A percentile compares a stretch with the other conserved stretches of the same genome.
Evolutionary conservation across 331 rosid species (phyloP).

Genomic region (Quercus phellos): DNA sequence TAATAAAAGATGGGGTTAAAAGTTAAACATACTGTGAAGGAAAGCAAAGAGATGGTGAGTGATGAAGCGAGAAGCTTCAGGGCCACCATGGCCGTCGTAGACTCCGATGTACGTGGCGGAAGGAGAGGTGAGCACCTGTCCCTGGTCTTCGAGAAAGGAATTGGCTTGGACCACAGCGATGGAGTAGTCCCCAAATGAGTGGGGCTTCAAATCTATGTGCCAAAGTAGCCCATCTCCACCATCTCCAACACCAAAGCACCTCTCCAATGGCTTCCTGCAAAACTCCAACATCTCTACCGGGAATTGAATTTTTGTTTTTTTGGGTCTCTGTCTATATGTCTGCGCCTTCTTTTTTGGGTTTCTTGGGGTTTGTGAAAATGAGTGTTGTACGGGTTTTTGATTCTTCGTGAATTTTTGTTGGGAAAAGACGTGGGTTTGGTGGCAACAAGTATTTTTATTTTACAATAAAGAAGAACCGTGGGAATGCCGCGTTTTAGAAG

Average conservation of each 20-base stretch:
- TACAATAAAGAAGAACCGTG: background rate
- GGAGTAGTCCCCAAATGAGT: constrained; percentile 63
- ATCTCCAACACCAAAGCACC: constrained; percentile 52
- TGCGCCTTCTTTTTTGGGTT: no score
- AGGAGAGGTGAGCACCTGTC: constrained; percentile 65
- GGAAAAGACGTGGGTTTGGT: background rate
- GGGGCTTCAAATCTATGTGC: constrained; percentile 56
- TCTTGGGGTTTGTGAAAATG: background rate
- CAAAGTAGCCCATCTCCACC: constrained; percentile 55
- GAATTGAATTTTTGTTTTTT: background rate
- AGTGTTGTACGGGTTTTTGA: background rate
- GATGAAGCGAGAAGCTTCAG: constrained; percentile 72
- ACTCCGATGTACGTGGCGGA: constrained; percentile 64
- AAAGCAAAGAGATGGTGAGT: constrained; percentile 50
- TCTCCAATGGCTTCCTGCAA: constrained; percentile 46
- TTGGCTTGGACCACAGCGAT: constrained; percentile 83
- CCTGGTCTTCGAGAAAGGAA: constrained; percentile 68
- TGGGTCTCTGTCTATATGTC: background rate
- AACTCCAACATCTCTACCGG: constrained; percentile 44
- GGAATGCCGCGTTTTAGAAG: background rate
- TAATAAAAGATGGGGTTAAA: background rate
- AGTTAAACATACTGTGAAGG: constrained; percentile 43
- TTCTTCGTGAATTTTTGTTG: background rate
- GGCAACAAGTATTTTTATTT: background rate
- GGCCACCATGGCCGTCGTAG: constrained; percentile 90